Evolutionary conservation across 2,329 filamentous ascomycete species (phyloP), one percentile per base, ranked within the genome.

Genomic region (Cylindrodendrum hubeiense): DNA sequence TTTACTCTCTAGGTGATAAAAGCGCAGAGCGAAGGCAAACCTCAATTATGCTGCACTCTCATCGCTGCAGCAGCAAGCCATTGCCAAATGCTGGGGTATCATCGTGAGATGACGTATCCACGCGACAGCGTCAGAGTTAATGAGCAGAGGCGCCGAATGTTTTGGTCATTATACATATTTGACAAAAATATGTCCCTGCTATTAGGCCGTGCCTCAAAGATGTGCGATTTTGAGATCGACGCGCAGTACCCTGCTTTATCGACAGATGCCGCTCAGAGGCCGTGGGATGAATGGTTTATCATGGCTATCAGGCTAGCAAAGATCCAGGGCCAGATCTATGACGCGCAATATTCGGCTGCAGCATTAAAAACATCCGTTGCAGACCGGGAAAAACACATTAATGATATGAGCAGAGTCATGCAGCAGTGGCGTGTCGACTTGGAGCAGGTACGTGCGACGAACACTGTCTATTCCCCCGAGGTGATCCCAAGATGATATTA

Each of bases 71-170:
- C 56, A 4, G 60, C 63, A 1, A 66, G 59, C 4, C 69, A 71
- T 6, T 71, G 69, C 3, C 69, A 69, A 19, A 71, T 71, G 65
- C 50, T 71, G 8, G 69, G 67, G 0, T 71, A 71, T 9, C 65
- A 68, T 44, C 61, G 69, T 3, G 69, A 71, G n/a, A 28, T 37
- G 1, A 71, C 69, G 0, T 61, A 69, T 22, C 50, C 69, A 0
- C 67, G 61, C 10, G 67, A 71, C 19, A 46, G 46, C 7, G 50
- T 64, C 4, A 57, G 53, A 12, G 51, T 50, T 19, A 24, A 52
- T 3, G 63, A 68, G 0, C 46, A 58, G 2, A 71, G 68, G 1
- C 67, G 65, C 5, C 65, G 67, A 0, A 37, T 71, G 1, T 71
- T 71, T 13, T 71, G 69, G 69, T 66, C 69, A 1, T 17, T 71